Percentiles rank a stretch among this genome's conserved stretches.
Evolutionary conservation across 164 flowering plant genomes (phyloP).

Genomic region (Cinnamomum chago): DNA sequence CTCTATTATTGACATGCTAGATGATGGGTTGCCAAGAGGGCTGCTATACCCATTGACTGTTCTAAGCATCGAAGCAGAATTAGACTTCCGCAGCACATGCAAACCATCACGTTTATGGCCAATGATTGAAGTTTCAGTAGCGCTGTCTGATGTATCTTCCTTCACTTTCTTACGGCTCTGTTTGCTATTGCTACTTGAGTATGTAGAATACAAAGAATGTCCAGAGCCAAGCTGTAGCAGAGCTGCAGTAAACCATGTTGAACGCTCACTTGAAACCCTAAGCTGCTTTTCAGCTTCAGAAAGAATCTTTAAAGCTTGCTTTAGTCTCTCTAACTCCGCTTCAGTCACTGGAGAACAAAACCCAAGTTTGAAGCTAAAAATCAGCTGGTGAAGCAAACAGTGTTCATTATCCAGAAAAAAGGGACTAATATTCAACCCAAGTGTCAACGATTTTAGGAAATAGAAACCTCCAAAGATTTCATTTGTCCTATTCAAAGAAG

Average conservation of each 20-base stretch:
- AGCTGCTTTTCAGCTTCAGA: constrained; percentile 97
- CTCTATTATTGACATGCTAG: constrained; percentile 19
- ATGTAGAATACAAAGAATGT: constrained; percentile 51
- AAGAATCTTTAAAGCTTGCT: constrained; percentile 82
- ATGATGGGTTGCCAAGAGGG: constrained; percentile 25
- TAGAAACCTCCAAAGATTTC: no score
- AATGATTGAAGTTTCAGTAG: constrained; percentile 35
- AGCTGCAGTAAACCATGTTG: constrained; percentile 97
- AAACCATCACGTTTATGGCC: constrained; percentile 36
- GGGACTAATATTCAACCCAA: background rate
- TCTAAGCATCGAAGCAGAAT: constrained; percentile 30
- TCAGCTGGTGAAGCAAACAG: no score
- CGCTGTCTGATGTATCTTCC: constrained; percentile 54
- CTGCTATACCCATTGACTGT: constrained; percentile 25
- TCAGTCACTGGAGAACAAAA: constrained; percentile 56
- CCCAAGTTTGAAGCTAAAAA: background rate
- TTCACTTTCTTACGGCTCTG: constrained; percentile 66
- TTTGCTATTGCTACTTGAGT: constrained; percentile 63
- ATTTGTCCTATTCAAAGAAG: no score
- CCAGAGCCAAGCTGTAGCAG: constrained; percentile 84
- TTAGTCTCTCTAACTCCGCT: constrained; percentile 69
- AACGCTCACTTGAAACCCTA: constrained; percentile 77
- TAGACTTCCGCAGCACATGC: constrained; percentile 29
- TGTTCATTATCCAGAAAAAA: background rate
- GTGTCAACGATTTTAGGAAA: background rate